phyloP scores from a whole-genome alignment of 768 basidiomycete genomes.

The Tricholoma furcatifolium region DNA sequence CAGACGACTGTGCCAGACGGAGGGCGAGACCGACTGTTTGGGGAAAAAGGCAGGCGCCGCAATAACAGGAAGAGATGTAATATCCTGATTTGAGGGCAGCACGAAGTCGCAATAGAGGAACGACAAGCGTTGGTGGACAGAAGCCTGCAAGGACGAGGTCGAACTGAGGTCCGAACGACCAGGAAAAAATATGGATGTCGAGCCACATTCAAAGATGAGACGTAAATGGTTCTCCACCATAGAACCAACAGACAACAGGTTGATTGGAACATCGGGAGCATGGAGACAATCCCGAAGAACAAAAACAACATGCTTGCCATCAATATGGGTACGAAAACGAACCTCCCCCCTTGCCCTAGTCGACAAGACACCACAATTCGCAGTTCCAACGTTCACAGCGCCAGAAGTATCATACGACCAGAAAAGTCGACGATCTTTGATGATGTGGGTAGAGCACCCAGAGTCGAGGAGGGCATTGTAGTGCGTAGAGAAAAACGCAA shows the following conservation, averaged over 20 bases:
- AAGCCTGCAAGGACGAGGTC: too few relatives aligned
- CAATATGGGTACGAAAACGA: neutral
- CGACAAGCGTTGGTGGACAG: too few relatives aligned
- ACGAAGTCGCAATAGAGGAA: too few relatives aligned
- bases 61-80: neutral
- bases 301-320: neutral
- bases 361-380: too few relatives aligned
- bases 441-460: too few relatives aligned
- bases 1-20: neutral
- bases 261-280: neutral
- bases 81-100: too few relatives aligned
- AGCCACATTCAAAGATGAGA: conserved; percentile 1
- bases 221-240: conserved; percentile 10
- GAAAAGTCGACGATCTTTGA: conserved; percentile 5
- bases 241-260: too few relatives aligned
- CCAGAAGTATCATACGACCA: conserved; percentile 9
- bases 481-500: conserved; percentile 19
- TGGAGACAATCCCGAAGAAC: neutral
- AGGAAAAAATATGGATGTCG: too few relatives aligned
- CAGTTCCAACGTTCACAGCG: conserved; percentile 6
- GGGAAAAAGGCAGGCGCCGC: too few relatives aligned
- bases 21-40: too few relatives aligned
- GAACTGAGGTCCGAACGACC: too few relatives aligned
- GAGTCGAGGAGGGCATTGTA: neutral
- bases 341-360: conserved; percentile 16